A percentile compares a stretch with the other conserved stretches of the same genome.
Conservation (phyloP, 345 rosid species). For the Boechera retrofracta region DNA sequence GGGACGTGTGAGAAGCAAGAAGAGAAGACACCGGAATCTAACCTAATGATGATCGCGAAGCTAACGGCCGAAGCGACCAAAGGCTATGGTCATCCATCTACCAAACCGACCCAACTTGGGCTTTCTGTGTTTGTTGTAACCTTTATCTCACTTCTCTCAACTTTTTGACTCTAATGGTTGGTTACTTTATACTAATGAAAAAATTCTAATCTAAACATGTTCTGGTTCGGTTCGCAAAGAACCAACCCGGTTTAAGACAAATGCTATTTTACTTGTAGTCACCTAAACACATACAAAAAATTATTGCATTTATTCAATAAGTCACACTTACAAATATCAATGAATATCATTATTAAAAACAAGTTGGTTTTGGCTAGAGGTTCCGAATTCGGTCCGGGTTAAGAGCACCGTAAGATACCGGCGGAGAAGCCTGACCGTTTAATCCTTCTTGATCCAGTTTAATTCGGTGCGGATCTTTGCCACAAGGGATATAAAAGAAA, state of each 20-base stretch:
- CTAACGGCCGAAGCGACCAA: conserved; percentile 41
- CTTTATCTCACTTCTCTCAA: conserved; percentile 29
- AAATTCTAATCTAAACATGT: neutral
- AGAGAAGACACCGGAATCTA: conserved; percentile 30
- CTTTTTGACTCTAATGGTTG: conserved; percentile 33
- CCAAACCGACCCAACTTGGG: conserved; percentile 49
- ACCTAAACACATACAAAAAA: neutral
- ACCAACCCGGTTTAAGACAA: neutral
- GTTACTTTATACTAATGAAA: conserved; percentile 7
- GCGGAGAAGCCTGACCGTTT: conserved; percentile 23
- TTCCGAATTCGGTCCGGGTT: conserved; percentile 37
- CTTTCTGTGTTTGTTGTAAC: conserved; percentile 43
- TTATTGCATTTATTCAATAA: conserved; percentile 24
- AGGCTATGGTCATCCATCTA: conserved; percentile 38
- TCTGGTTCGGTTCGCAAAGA: conserved; percentile 23
- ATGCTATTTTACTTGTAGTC: conserved; percentile 2
- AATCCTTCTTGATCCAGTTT: conserved; percentile 32
- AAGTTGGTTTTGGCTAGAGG: conserved; percentile 26
- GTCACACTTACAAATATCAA: neutral
- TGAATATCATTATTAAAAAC: neutral
- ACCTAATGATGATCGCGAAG: conserved; percentile 40
- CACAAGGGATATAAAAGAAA: conserved; percentile 57
- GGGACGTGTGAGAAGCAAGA: conserved; percentile 44
- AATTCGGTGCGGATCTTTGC: conserved; percentile 15
- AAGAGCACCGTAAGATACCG: conserved; percentile 34